Evolutionary conservation across 2,329 filamentous ascomycete species (phyloP).

Genomic region (Clonostachys rhizophaga): DNA sequence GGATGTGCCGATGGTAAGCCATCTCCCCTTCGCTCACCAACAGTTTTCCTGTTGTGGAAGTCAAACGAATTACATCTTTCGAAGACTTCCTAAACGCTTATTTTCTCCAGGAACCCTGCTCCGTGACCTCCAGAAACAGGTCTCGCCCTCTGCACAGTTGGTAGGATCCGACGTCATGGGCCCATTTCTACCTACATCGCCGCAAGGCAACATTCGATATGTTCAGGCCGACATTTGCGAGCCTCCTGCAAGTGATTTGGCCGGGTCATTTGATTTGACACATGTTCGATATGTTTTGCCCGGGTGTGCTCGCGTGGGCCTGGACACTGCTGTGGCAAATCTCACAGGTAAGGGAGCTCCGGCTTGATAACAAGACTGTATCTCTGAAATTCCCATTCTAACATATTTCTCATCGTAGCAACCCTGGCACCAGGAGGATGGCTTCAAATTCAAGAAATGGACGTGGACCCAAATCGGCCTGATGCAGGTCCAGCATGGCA

Average conservation of each 20-base stretch:
- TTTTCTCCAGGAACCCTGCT: conserved; percentile 4
- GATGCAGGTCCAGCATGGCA: background rate
- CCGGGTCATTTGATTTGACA: conserved; percentile 3
- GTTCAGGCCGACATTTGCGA: conserved; percentile 4
- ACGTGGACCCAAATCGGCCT: background rate
- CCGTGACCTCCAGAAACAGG: conserved; percentile 7
- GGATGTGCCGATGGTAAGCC: conserved; percentile 8
- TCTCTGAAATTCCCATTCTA: background rate
- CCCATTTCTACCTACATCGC: conserved; percentile 3
- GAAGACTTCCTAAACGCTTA: too few species aligned
- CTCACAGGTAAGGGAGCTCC: background rate
- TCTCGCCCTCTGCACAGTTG: conserved; percentile 6
- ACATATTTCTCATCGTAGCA: background rate
- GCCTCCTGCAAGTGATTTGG: conserved; percentile 1
- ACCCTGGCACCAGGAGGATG: conserved; percentile 6
- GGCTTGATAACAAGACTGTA: too few species aligned
- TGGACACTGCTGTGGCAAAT: conserved; percentile 2
- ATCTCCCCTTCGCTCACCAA: background rate
- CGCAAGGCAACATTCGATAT: conserved; percentile 7
- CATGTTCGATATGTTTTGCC: conserved; percentile 6
- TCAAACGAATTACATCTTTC: too few species aligned
- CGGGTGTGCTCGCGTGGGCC: conserved; percentile 1
- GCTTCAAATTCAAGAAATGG: conserved; percentile 6
- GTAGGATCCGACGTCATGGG: conserved; percentile 6
- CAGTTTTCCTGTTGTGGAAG: too few species aligned